These are phyloP conservation scores for Pythium oligandrum DNA, from an alignment of 352 stramenopile species.

Conservation along the genomic window DNA sequence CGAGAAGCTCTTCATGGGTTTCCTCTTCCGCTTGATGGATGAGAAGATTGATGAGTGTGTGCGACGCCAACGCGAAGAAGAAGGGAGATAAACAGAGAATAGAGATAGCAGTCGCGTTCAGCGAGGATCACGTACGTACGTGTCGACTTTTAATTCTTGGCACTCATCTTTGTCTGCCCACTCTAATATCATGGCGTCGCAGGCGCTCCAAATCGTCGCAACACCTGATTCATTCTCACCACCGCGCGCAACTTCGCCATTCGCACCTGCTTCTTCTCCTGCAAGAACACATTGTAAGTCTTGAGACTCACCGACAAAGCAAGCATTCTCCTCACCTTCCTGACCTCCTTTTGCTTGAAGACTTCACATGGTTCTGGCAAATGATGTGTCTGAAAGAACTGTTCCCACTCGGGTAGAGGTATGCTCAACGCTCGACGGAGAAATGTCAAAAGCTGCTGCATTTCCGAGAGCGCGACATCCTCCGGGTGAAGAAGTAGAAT, in stretches of 20 bases:
- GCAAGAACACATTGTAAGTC: neutral
- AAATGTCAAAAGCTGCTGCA: slow-evolving; percentile 51
- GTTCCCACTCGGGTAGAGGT: slow-evolving; percentile 29
- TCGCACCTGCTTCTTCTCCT: slow-evolving; percentile 19
- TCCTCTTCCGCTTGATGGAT: slow-evolving; percentile 63
- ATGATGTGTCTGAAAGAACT: slow-evolving; percentile 32
- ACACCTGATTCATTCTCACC: slow-evolving; percentile 26
- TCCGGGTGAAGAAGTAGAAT: slow-evolving; percentile 39
- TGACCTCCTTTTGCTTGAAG: slow-evolving; percentile 21
- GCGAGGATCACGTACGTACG: neutral
- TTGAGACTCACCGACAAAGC: neutral
- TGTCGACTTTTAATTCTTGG: slow-evolving; percentile 1
- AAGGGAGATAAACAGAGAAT: slow-evolving; percentile 1
- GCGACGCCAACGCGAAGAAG: slow-evolving; percentile 4
- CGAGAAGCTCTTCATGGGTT: slow-evolving; percentile 69
- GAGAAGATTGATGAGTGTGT: slow-evolving; percentile 43
- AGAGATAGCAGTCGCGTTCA: slow-evolving; percentile 1
- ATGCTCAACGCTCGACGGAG: slow-evolving; percentile 34
- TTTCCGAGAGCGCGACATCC: slow-evolving; percentile 33
- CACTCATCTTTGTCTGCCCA: neutral
- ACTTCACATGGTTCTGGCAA: slow-evolving; percentile 31
- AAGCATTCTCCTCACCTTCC: slow-evolving; percentile 12
- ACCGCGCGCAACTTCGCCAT: slow-evolving; percentile 24
- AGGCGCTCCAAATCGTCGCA: slow-evolving; percentile 16
- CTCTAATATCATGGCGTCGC: neutral